These are phyloP conservation scores for Acer yangbiense DNA, from an alignment of 345 rosid species.

Conservation along the genomic window DNA sequence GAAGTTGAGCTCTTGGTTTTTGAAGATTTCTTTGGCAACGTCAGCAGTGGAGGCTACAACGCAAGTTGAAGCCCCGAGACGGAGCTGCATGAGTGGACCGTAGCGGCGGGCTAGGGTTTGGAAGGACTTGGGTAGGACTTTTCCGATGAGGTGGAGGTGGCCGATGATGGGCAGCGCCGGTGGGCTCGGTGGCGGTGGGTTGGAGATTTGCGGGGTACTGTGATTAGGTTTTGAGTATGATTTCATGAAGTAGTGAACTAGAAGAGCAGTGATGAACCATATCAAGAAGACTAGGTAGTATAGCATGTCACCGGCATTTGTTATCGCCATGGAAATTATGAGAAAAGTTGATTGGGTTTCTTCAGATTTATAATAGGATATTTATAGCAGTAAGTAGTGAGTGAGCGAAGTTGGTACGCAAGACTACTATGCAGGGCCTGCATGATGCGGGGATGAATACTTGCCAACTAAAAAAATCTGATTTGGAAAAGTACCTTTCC, in stretches of 20 bases:
- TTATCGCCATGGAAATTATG: constrained; percentile 12
- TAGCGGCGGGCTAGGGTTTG: constrained; percentile 38
- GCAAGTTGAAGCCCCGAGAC: constrained; percentile 45
- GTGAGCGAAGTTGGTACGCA: neutral
- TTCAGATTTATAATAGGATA: neutral
- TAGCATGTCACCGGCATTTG: neutral
- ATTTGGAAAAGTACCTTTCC: no score
- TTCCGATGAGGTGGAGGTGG: constrained; percentile 48
- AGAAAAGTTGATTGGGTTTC: no score
- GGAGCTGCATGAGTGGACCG: constrained; percentile 51
- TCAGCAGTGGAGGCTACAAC: constrained; percentile 40
- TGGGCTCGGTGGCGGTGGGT: constrained; percentile 42
- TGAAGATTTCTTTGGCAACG: constrained; percentile 48
- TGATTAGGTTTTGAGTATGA: constrained; percentile 3
- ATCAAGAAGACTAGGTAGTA: constrained; percentile 21
- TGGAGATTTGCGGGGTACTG: no score
- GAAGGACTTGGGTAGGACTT: constrained; percentile 43
- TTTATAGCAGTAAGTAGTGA: no score
- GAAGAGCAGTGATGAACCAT: constrained; percentile 33
- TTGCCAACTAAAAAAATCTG: no score
- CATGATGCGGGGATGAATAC: no score
- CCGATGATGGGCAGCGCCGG: constrained; percentile 53
- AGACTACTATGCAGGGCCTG: no score
- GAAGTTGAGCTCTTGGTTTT: constrained; percentile 47
- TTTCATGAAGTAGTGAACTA: constrained; percentile 24